A percentile compares a stretch with the other conserved stretches of the same genome.
Conservation (phyloP, 1,284 basidiomycete species). For the Cryptococcus sp. region DNA sequence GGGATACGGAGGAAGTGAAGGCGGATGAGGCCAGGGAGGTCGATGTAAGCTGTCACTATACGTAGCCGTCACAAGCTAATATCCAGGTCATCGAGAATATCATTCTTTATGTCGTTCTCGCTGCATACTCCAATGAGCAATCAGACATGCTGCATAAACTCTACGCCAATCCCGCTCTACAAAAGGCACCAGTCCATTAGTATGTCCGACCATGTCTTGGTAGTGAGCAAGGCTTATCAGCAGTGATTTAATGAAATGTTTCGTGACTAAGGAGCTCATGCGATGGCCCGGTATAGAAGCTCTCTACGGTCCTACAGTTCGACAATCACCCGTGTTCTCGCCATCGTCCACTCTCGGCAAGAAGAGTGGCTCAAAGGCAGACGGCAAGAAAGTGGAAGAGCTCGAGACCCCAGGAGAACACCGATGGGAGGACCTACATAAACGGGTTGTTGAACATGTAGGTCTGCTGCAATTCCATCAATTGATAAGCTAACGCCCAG, state of each 20-base stretch:
- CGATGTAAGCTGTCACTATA: slow-evolving; percentile 55
- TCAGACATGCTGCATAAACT: slow-evolving; percentile 91
- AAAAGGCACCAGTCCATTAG: slow-evolving; percentile 81
- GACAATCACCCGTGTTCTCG: slow-evolving; percentile 75
- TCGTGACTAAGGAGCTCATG: slow-evolving; percentile 93
- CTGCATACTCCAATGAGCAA: slow-evolving; percentile 94
- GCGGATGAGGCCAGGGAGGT: slow-evolving; percentile 70
- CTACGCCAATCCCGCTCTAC: slow-evolving; percentile 68
- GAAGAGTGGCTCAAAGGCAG: slow-evolving; percentile 36
- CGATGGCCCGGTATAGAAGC: slow-evolving; percentile 94
- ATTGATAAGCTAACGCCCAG: slow-evolving; percentile 49
- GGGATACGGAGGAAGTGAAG: slow-evolving; percentile 90
- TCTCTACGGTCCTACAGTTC: slow-evolving; percentile 80
- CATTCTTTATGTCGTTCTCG: slow-evolving; percentile 88
- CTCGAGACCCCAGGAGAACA: slow-evolving; percentile 56
- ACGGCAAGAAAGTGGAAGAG: slow-evolving; percentile 30
- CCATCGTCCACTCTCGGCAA: slow-evolving; percentile 38
- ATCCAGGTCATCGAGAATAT: slow-evolving; percentile 84
- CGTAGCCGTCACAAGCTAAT: slow-evolving; percentile 1
- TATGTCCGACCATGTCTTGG: not conserved
- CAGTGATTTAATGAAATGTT: slow-evolving; percentile 93
- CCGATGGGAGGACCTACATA: slow-evolving; percentile 93
- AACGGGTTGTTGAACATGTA: slow-evolving; percentile 94
- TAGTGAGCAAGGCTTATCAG: too few species aligned
- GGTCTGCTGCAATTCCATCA: slow-evolving; percentile 40